phyloP scores from a whole-genome alignment of 352 stramenopile genomes.

The Phytophthora meadii region DNA sequence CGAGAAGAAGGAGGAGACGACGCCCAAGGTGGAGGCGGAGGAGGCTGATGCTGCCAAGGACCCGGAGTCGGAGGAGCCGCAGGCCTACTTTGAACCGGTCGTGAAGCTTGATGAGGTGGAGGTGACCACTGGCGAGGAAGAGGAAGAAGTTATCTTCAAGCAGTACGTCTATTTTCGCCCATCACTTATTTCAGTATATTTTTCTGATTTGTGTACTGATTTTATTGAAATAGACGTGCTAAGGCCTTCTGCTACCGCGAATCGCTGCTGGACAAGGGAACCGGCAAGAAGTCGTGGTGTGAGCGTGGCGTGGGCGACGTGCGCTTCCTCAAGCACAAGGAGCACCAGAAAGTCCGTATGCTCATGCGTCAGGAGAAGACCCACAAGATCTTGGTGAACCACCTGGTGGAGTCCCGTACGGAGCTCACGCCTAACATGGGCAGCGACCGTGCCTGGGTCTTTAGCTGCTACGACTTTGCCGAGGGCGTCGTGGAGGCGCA shows the following conservation, averaged over 20 bases:
- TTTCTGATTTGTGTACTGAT: conserved; percentile 2
- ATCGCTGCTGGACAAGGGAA: conserved; percentile 97
- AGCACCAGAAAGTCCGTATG: conserved; percentile 93
- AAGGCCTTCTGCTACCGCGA: conserved; percentile 98
- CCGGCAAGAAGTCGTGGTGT: conserved; percentile 97
- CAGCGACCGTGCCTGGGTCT: conserved; percentile 97
- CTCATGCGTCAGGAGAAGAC: conserved; percentile 99
- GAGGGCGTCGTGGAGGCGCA: conserved; percentile 93
- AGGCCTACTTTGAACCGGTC: conserved; percentile 90
- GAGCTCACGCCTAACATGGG: conserved; percentile 96
- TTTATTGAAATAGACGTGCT: conserved; percentile 62
- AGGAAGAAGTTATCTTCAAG: conserved; percentile 96
- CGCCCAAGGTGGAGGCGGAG: conserved; percentile 65
- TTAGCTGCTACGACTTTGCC: conserved; percentile 98
- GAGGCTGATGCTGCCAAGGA: conserved; percentile 66
- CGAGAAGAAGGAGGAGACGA: conserved; percentile 78
- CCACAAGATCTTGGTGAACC: conserved; percentile 99
- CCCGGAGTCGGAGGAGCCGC: conserved; percentile 81
- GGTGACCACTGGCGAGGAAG: conserved; percentile 97
- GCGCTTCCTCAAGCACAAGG: conserved; percentile 97
- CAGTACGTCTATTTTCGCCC: conserved; percentile 54
- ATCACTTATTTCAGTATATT: background rate
- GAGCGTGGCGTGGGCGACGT: conserved; percentile 97
- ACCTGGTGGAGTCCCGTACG: conserved; percentile 97
- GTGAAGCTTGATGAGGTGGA: conserved; percentile 94